These are phyloP conservation scores for Tetraselmis chui DNA, from an alignment of 139 green algal genomes.

Conservation along the genomic window DNA sequence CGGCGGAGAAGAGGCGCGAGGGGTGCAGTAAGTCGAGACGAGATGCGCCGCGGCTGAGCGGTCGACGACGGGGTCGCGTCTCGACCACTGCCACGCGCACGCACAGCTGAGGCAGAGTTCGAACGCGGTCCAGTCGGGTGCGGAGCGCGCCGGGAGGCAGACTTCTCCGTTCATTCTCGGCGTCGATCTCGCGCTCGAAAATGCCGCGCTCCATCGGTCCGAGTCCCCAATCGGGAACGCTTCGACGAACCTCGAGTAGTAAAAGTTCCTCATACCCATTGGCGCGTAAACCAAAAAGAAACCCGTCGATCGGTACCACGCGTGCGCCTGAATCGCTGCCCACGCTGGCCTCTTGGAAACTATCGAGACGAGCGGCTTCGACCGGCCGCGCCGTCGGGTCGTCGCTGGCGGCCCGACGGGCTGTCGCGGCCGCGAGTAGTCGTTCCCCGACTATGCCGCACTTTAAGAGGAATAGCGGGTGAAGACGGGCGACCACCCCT, in stretches of 20 bases:
- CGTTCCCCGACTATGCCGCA: background rate
- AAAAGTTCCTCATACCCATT: background rate
- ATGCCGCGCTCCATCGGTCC: background rate
- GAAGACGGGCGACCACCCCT: background rate
- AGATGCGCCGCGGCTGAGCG: background rate
- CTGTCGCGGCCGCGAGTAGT: background rate
- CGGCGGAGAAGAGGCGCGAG: background rate
- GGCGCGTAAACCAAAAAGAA: background rate
- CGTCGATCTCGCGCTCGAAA: background rate
- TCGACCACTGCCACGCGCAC: background rate
- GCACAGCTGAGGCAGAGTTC: background rate
- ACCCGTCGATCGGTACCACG: background rate
- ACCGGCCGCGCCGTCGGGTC: background rate
- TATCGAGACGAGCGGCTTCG: too few species aligned
- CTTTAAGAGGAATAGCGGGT: background rate
- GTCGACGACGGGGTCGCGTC: background rate
- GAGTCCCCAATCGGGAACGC: background rate
- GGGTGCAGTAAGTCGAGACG: background rate
- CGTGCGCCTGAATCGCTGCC: background rate
- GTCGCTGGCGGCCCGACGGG: background rate
- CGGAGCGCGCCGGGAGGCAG: background rate
- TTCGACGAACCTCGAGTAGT: background rate
- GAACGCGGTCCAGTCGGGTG: background rate
- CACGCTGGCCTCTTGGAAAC: too few species aligned
- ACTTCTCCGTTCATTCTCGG: background rate